Evolutionary conservation across 208 protist genomes (phyloP).

Genomic region (Acanthamoeba quina): DNA sequence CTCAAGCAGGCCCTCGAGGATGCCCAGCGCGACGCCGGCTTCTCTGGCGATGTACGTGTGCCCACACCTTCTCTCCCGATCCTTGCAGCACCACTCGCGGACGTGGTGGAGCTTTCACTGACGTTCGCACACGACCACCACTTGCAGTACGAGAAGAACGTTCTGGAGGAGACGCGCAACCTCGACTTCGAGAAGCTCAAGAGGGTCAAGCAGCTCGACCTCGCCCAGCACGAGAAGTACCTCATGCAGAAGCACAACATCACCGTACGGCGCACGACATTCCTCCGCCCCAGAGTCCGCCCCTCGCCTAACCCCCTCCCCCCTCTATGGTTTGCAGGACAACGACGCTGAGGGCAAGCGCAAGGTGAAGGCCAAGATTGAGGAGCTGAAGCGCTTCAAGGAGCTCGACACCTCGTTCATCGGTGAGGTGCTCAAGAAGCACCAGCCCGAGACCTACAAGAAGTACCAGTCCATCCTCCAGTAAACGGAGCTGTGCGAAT

Average conservation of each 20-base stretch:
- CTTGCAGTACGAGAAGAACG: background rate
- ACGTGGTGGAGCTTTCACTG: too few relatives aligned
- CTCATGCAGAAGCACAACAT: background rate
- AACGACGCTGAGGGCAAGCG: background rate
- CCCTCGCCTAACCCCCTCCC: too few relatives aligned
- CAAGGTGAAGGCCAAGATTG: conserved; percentile 13
- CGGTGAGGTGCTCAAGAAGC: conserved; percentile 4
- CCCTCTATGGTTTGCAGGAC: background rate
- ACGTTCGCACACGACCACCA: too few relatives aligned
- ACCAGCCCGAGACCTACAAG: conserved; percentile 10
- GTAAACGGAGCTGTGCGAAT: background rate
- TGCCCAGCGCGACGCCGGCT: too few relatives aligned
- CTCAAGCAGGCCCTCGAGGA: background rate
- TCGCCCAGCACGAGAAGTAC: conserved; percentile 2
- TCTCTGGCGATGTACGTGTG: background rate
- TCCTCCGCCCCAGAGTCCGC: too few relatives aligned
- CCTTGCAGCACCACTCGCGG: too few relatives aligned
- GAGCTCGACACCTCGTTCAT: background rate
- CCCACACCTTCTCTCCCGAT: background rate
- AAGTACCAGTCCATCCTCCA: background rate
- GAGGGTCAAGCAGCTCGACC: background rate
- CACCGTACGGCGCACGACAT: background rate
- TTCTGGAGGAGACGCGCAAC: background rate
- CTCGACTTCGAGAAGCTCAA: background rate
- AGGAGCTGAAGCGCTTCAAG: background rate